Evolutionary conservation across 805 yeast genomes (phyloP), one percentile per base, ranked within the genome.

Genomic region (Torulaspora maleeae): DNA sequence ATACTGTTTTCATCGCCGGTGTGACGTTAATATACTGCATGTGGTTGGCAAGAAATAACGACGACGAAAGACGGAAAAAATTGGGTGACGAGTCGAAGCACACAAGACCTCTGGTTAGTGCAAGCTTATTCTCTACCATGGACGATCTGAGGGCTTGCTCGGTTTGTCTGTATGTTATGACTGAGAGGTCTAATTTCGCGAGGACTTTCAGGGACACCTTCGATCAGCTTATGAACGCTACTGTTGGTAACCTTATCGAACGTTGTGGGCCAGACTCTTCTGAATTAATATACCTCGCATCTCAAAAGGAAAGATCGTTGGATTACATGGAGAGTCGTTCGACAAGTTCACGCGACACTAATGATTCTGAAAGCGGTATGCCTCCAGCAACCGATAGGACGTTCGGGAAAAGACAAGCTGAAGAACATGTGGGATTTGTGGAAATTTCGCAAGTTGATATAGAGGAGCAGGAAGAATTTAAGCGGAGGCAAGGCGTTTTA

Each of bases 111-210:
- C 64, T 74, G 2, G 78, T 78, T 9, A 75, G 79, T 3, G 80
- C 76, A 29, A 70, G 74, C 19, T 62, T 77, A 32, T 71, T 79
- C 55, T 71, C 75, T 6, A 79, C 82, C 2, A 64, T 80, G 55
- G 83, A 81, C 60, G 84, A 80, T 63, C 63, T 81, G 33, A 68
- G 84, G 46, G 82, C 83, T 7, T 81, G 87, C 53, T 79, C 85
- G 1, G 72, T 79, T 12, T 77, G 82, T 47, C 61, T 81, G 13
- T 80, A 78, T 56, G 83, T 79, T 5, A 78, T 81, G 82, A 74
- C 82, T 13, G 86, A 81, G 55, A 69, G 86, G 48, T 77, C 85
- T 0, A 74, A 74, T 53, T 77, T 79, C 63, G 85, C 83, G 0
- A 58, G 78, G 13, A 74, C 75, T 32, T 81, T 80, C 55, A 69